Evolutionary conservation across 768 basidiomycete genomes (phyloP).

Genomic region (Mycena galericulata): DNA sequence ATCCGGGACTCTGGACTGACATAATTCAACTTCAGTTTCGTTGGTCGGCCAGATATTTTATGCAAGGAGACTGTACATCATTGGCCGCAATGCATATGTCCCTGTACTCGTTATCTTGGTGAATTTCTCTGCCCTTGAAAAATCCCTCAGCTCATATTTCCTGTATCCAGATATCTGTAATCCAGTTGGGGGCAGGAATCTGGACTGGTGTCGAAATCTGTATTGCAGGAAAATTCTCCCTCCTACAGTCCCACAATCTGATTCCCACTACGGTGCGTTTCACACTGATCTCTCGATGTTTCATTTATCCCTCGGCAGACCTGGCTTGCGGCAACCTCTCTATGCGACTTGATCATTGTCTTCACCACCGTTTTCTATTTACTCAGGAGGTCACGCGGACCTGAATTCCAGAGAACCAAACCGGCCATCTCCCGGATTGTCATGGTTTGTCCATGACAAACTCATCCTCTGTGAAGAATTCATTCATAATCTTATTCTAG

Average conservation of each 20-base stretch:
- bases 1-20: not conserved
- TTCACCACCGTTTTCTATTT: slow-evolving; percentile 5
- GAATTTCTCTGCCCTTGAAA: not conserved
- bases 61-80: slow-evolving; percentile 36
- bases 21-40: slow-evolving; percentile 11
- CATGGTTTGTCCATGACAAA: not conserved
- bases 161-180: not conserved
- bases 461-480: not conserved
- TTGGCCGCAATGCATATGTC: not conserved
- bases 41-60: slow-evolving; percentile 38
- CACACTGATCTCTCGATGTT: not conserved
- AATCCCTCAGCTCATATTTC: not conserved
- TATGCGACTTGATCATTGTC: slow-evolving; percentile 17
- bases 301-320: not conserved
- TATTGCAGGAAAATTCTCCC: slow-evolving; percentile 1
- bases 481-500: not conserved
- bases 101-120: not conserved
- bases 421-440: slow-evolving; percentile 9
- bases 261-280: slow-evolving; percentile 1
- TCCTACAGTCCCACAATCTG: not conserved
- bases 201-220: slow-evolving; percentile 16
- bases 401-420: slow-evolving; percentile 2
- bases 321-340: slow-evolving; percentile 19
- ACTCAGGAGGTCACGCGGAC: not conserved
- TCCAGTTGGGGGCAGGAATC: slow-evolving; percentile 1